Evolutionary conservation across 83 land plant species (phyloP).

Genomic region (Thuja plicata): DNA sequence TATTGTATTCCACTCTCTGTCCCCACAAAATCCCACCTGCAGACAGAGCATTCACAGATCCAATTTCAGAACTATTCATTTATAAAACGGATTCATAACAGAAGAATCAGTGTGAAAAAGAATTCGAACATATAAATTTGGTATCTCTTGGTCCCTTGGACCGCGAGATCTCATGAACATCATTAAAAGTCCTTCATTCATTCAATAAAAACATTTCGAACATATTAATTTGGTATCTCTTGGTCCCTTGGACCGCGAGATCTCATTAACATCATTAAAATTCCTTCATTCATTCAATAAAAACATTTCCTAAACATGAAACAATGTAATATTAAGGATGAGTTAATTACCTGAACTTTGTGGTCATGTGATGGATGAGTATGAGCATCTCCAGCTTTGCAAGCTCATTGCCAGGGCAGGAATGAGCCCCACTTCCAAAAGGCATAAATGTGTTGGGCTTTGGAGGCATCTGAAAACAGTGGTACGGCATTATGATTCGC

Average conservation of each 20-base stretch:
- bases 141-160: too few relatives aligned
- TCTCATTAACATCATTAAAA: too few relatives aligned
- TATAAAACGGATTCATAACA: too few relatives aligned
- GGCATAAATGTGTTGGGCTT: conserved; percentile 74
- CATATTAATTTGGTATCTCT: too few relatives aligned
- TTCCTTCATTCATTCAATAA: too few relatives aligned
- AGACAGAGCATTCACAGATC: background rate
- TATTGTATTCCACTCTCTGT: conserved; percentile 49
- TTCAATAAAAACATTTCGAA: background rate
- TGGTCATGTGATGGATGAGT: conserved; percentile 60
- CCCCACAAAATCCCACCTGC: conserved; percentile 64
- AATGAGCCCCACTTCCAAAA: conserved; percentile 69
- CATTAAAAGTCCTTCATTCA: too few relatives aligned
- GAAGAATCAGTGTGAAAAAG: too few relatives aligned
- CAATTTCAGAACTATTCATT: background rate
- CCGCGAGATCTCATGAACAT: too few relatives aligned
- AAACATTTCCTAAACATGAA: background rate
- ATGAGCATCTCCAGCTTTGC: conserved; percentile 71
- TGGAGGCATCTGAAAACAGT: conserved; percentile 47
- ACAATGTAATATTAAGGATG: background rate
- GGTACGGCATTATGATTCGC: background rate
- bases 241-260: too few relatives aligned
- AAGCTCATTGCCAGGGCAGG: conserved; percentile 74
- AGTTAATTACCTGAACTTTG: conserved; percentile 45
- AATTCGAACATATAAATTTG: too few relatives aligned